A percentile compares a stretch with the other conserved stretches of the same genome.
Evolutionary conservation across 352 stramenopile genomes (phyloP).

Genomic region (Aphanomyces astaci): DNA sequence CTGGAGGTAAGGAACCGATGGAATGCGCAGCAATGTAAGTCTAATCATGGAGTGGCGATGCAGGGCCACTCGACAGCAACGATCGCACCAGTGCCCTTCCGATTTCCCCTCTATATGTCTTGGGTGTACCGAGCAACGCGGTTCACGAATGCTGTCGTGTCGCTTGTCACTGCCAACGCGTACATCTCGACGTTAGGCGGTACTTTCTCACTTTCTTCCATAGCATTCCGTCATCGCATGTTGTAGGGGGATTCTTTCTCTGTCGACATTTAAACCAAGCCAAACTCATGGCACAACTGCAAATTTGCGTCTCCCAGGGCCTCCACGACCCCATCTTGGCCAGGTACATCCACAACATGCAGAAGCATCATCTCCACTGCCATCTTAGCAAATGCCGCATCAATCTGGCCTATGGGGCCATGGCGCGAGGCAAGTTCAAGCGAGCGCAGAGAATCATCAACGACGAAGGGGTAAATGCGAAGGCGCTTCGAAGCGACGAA

Average conservation of each 20-base stretch:
- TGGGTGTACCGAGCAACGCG: slow-evolving; percentile 55
- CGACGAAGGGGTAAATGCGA: background rate
- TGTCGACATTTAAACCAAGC: slow-evolving; percentile 64
- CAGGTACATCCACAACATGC: slow-evolving; percentile 23
- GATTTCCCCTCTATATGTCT: slow-evolving; percentile 45
- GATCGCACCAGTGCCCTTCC: background rate
- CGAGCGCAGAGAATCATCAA: slow-evolving; percentile 44
- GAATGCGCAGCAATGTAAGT: background rate
- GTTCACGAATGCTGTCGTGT: slow-evolving; percentile 60
- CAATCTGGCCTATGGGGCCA: slow-evolving; percentile 72
- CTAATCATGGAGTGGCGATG: background rate
- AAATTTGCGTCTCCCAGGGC: slow-evolving; percentile 68
- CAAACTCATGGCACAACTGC: slow-evolving; percentile 62
- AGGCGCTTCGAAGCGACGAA: slow-evolving; percentile 45
- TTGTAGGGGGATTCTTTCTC: slow-evolving; percentile 50
- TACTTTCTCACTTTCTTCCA: background rate
- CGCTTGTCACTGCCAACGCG: slow-evolving; percentile 70
- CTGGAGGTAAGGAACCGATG: slow-evolving; percentile 10
- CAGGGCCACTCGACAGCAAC: background rate
- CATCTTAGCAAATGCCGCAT: slow-evolving; percentile 57
- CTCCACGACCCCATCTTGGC: slow-evolving; percentile 64
- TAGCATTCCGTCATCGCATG: background rate
- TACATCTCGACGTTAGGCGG: slow-evolving; percentile 79
- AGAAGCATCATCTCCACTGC: background rate
- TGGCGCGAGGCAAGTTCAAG: slow-evolving; percentile 57